Conservation (phyloP, 2,329 filamentous ascomycete species). For the Rhynchosporium agropyri region DNA sequence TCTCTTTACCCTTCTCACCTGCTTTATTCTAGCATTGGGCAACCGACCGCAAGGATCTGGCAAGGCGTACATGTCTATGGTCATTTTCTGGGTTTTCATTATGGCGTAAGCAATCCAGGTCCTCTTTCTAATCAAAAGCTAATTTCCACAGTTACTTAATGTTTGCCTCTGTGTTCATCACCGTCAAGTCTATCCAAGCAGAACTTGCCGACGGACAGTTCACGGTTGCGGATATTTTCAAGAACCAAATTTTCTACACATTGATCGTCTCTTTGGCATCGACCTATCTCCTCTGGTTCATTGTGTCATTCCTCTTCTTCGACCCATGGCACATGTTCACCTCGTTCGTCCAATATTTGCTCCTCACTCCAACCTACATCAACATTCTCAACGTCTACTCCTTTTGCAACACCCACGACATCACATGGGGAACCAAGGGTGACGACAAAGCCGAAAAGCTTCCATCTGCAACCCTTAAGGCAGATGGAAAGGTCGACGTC, state of each 20-base stretch:
- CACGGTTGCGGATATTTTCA: constrained; percentile 72
- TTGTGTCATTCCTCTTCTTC: constrained; percentile 91
- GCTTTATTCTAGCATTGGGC: constrained; percentile 91
- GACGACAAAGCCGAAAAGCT: constrained; percentile 94
- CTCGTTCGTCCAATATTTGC: constrained; percentile 90
- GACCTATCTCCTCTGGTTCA: constrained; percentile 90
- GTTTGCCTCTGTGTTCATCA: constrained; percentile 94
- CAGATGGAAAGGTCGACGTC: constrained; percentile 93
- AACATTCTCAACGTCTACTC: constrained; percentile 99
- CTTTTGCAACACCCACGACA: constrained; percentile 97
- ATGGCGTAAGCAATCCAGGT: constrained; percentile 70
- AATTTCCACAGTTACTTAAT: constrained; percentile 69
- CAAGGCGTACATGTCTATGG: constrained; percentile 92
- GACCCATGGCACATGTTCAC: constrained; percentile 99
- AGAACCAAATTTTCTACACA: constrained; percentile 87
- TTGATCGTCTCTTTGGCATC: constrained; percentile 90
- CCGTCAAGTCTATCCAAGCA: constrained; percentile 78
- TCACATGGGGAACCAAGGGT: constrained; percentile 97
- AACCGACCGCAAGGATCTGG: constrained; percentile 95
- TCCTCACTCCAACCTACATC: constrained; percentile 94
- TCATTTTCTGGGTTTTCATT: constrained; percentile 96
- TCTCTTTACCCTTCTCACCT: constrained; percentile 86
- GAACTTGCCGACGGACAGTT: constrained; percentile 68
- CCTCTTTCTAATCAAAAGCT: constrained; percentile 11
- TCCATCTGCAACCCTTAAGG: constrained; percentile 84